phyloP scores from a whole-genome alignment of 2,329 filamentous ascomycete genomes.

The Colletotrichum theobromicola region DNA sequence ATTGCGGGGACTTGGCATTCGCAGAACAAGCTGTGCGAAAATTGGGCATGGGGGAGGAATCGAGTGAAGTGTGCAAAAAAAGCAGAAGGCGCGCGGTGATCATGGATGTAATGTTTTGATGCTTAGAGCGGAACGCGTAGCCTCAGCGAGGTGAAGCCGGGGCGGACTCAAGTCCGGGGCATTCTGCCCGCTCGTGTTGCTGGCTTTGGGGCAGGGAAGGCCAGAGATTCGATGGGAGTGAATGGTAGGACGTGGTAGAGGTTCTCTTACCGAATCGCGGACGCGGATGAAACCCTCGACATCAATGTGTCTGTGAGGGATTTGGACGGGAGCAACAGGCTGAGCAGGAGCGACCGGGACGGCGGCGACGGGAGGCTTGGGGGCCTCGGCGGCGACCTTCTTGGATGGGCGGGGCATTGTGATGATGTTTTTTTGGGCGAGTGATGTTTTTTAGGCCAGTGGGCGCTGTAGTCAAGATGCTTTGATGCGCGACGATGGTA shows the following conservation, averaged over 20 bases:
- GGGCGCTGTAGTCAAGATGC: constrained; percentile 16
- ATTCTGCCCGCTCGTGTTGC: background rate
- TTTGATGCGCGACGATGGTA: constrained; percentile 14
- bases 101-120: background rate
- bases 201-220: background rate
- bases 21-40: background rate
- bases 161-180: background rate
- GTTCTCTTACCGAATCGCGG: constrained; percentile 75
- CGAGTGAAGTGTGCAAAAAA: background rate
- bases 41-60: background rate
- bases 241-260: background rate
- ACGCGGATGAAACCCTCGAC: constrained; percentile 81
- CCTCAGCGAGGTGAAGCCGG: background rate
- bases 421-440: constrained; percentile 23
- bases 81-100: background rate
- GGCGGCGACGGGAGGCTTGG: constrained; percentile 37
- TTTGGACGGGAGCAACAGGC: constrained; percentile 30
- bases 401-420: constrained; percentile 53
- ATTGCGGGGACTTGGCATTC: background rate
- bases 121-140: constrained; percentile 8
- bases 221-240: background rate
- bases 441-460: background rate
- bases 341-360: constrained; percentile 37
- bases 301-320: constrained; percentile 53
- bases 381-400: constrained; percentile 43